Evolutionary conservation across 768 basidiomycete genomes (phyloP).

Genomic region (Collybia sordida): DNA sequence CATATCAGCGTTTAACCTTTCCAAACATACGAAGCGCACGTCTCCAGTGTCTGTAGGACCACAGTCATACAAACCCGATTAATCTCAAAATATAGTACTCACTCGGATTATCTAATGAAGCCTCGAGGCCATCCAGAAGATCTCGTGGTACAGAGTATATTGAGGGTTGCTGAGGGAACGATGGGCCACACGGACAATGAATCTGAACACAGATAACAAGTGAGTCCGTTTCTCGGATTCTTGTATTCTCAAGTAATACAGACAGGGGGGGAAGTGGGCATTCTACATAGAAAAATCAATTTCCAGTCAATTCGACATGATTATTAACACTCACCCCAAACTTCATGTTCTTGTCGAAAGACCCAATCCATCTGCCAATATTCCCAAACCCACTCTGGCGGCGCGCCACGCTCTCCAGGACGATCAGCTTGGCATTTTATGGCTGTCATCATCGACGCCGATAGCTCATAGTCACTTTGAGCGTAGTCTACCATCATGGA

Average conservation of each 20-base stretch:
- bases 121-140: constrained; percentile 67
- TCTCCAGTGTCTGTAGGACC: constrained; percentile 63
- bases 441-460: constrained; percentile 69
- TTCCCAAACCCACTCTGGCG: constrained; percentile 76
- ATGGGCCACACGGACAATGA: constrained; percentile 57
- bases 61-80: not conserved
- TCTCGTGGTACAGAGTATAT: constrained; percentile 65
- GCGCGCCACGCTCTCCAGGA: constrained; percentile 59
- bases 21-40: constrained; percentile 73
- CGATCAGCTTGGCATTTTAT: constrained; percentile 66
- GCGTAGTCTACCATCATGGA: constrained; percentile 63
- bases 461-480: constrained; percentile 57
- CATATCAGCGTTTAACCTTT: constrained; percentile 36
- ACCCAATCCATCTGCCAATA: constrained; percentile 69
- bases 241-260: constrained; percentile 54
- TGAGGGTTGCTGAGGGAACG: constrained; percentile 66
- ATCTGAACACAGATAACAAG: constrained; percentile 77
- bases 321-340: constrained; percentile 56
- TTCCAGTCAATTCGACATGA: not conserved
- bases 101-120: constrained; percentile 73
- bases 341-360: constrained; percentile 70
- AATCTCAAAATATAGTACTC: constrained; percentile 20
- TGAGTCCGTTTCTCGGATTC: constrained; percentile 62
- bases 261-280: constrained; percentile 65
- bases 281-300: constrained; percentile 31